Base-by-base conservation (phyloP, 331 rosid species). In the Quercus tomentella region DNA sequence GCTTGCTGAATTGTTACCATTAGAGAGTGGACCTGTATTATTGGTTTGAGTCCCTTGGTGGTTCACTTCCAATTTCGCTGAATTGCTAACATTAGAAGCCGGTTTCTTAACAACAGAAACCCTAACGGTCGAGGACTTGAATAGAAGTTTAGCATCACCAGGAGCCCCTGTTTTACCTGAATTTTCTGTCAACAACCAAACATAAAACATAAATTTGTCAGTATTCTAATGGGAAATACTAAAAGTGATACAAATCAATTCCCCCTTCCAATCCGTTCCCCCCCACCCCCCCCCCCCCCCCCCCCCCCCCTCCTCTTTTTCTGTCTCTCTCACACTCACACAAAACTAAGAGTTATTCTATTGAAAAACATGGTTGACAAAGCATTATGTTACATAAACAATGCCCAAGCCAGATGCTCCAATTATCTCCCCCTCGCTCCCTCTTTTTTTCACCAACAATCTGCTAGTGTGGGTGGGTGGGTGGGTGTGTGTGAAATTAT, bases 31-130 rank as follows among this genome's bases (percentile, higher is more conserved):
- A 23, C 56, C 16, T 6, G 15, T 52, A 33, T 33, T 56, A 35
- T 43, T 73, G 79, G 58, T 56, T 49, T 85, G 87, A 4, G 79
- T 80, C 71, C 72, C 74, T 55, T 77, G 72, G 56, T 81, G 79
- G 58, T 66, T 66, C 10, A 81, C 77, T 67, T 76, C 90, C 61
- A 69, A 56, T 60, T 86, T 84, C 1, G 14, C 85, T 2, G 82
- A 31, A 21, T 56, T 79, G 41, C 52, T 76, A 23, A 28, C 79
- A 3, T 70, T 80, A 25, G 82, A 65, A 21, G 71, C 84, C 9
- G 91, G 79, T 86, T 89, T 90, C 89, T 77, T 91, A 61, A 83
- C 79, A 20, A 88, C 79, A 0, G 91, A 80, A 67, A 91, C 75
- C 75, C 68, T 82, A 69, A 91, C 86, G 3, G 85, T 30, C 17